Conservation (phyloP, 75 land plant genomes). For the Pinus albicaulis region DNA sequence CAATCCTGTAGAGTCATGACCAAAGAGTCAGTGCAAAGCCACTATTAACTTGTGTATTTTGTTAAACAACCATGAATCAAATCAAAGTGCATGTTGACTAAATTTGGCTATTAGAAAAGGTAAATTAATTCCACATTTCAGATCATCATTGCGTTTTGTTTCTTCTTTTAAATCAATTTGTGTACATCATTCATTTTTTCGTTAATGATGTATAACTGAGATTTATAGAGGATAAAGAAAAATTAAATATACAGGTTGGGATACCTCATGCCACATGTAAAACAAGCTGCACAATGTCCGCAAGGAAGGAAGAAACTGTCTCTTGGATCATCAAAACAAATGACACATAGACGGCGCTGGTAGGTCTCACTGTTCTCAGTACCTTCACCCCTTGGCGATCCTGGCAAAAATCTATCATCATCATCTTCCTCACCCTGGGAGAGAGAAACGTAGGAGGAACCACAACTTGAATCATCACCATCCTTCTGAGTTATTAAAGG, state of each 20-base stretch:
- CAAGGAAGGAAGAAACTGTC: constrained; percentile 84
- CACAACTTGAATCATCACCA: constrained; percentile 46
- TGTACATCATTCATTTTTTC: background rate
- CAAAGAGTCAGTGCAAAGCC: background rate
- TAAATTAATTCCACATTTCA: background rate
- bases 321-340: constrained; percentile 68
- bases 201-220: background rate
- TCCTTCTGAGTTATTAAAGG: constrained; percentile 46
- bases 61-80: background rate
- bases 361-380: constrained; percentile 8
- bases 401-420: constrained; percentile 15
- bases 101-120: background rate
- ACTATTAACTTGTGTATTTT: background rate
- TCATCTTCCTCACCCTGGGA: constrained; percentile 47
- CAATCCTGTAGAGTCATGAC: constrained; percentile 32
- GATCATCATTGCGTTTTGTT: background rate
- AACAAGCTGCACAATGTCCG: constrained; percentile 73
- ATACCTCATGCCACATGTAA: constrained; percentile 63
- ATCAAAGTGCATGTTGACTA: background rate
- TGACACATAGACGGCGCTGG: constrained; percentile 39
- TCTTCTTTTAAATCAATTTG: background rate
- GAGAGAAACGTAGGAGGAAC: constrained; percentile 58
- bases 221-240: background rate
- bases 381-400: constrained; percentile 22
- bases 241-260: background rate